phyloP scores from a whole-genome alignment of 2,329 filamentous ascomycete species.

The Aspergillus alliaceus region DNA sequence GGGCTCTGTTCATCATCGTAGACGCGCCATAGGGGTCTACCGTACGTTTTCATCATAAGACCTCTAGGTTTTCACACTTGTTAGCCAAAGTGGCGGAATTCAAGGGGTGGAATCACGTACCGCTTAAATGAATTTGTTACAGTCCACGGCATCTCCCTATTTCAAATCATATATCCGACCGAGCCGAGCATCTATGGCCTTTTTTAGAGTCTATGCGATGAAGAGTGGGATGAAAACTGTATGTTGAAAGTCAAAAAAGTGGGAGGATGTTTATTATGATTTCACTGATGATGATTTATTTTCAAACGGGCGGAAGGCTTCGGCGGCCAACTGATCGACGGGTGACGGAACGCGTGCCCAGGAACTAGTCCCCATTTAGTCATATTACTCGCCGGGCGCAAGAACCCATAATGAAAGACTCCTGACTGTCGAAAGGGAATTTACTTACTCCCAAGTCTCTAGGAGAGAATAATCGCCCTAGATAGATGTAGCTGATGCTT shows the following conservation, averaged over 20 bases:
- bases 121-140: slow-evolving; percentile 53
- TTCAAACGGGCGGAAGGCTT: slow-evolving; percentile 17
- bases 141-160: slow-evolving; percentile 49
- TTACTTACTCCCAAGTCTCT: too few species aligned
- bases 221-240: background rate
- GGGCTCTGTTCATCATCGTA: slow-evolving; percentile 46
- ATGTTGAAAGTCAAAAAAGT: background rate
- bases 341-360: slow-evolving; percentile 27
- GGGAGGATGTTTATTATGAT: slow-evolving; percentile 5
- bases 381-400: slow-evolving; percentile 22
- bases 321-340: slow-evolving; percentile 23
- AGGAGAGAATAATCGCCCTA: too few species aligned
- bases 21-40: slow-evolving; percentile 48
- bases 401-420: background rate
- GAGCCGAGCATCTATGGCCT: slow-evolving; percentile 7
- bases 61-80: slow-evolving; percentile 33
- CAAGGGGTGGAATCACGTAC: slow-evolving; percentile 27
- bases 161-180: slow-evolving; percentile 16
- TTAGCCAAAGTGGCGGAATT: slow-evolving; percentile 1
- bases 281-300: slow-evolving; percentile 18
- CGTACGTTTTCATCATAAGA: slow-evolving; percentile 53
- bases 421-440: background rate
- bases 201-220: background rate
- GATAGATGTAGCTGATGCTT: too few species aligned
- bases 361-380: slow-evolving; percentile 28